Evolutionary conservation across 2,329 filamentous ascomycete species (phyloP), one percentile per base, ranked within the genome.

Genomic region (Fusarium nygamai): DNA sequence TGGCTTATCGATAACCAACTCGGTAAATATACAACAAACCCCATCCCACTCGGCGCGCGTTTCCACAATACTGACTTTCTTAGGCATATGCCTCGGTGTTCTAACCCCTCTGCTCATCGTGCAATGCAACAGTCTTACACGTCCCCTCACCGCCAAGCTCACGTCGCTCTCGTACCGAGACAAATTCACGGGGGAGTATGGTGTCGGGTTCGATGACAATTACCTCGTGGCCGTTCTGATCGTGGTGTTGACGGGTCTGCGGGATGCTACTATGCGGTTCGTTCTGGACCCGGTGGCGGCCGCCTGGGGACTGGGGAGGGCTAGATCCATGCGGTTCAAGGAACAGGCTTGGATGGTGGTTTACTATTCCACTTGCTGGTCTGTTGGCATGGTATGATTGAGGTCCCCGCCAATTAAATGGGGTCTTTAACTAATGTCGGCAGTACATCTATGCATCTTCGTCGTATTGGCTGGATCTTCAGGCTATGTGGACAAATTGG

Each of bases 301-400:
- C 71, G 84, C 86, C 50, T 88, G 89, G 72, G 95, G 95, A 34
- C 89, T 98, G 75, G 88, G 88, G 77, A 93, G 92, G 78, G 88
- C 86, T 80, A 98, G 97, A 84, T 90, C 91, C 46, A 86, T 92
- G 64, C 90, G 96, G 63, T 97, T 98, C 84, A 94, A 94, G 69
- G 96, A 99, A 84, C 96, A 99, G 84, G 94, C 92, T 50, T 98
- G 96, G 94, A 86, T 98, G 80, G 84, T 97, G 51, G 82, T 96
- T 48, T 98, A 98, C 85, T 96, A 96, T 82, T 84, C 85, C 36
- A 85, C 92, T 57, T 96, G 95, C 81, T 98, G 94, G 93, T 87
- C 90, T 20, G 84, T 96, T 65, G 96, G 96, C 76, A 88, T 96
- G 87, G 94, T 97, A 87, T 76, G 92, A 85, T n/a, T 20, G 4